These are phyloP conservation scores for Ammopiptanthus mongolicus DNA, from an alignment of 306 rosid genomes.

Conservation along the genomic window DNA sequence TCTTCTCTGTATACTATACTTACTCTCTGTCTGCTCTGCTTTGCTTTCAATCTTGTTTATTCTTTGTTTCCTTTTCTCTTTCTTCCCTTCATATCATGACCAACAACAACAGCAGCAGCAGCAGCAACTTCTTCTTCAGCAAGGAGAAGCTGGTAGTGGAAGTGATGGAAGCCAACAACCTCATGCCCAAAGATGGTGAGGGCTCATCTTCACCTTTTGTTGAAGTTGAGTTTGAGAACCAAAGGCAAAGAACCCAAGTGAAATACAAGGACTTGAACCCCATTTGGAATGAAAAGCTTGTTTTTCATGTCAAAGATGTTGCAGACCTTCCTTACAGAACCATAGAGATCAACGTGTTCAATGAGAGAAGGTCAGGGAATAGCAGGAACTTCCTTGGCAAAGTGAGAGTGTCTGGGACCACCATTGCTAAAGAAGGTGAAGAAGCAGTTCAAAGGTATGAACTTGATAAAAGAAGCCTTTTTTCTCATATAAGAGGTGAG, in stretches of 20 bases:
- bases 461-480: slow-evolving; percentile 55
- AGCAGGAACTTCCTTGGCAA: slow-evolving; percentile 56
- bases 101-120: neutral
- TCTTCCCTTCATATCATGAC: slow-evolving; percentile 14
- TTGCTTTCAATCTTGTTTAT: neutral
- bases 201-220: slow-evolving; percentile 59
- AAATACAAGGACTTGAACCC: slow-evolving; percentile 57
- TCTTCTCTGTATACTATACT: neutral
- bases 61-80: neutral
- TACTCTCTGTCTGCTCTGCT: neutral
- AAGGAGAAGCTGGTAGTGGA: slow-evolving; percentile 55
- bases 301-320: slow-evolving; percentile 37
- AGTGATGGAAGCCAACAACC: slow-evolving; percentile 54
- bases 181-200: slow-evolving; percentile 66
- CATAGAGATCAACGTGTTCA: slow-evolving; percentile 49
- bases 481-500: slow-evolving; percentile 61
- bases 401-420: slow-evolving; percentile 54
- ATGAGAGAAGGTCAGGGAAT: slow-evolving; percentile 45
- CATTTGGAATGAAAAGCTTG: slow-evolving; percentile 56
- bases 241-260: slow-evolving; percentile 50
- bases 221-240: slow-evolving; percentile 54
- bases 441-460: slow-evolving; percentile 34
- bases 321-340: slow-evolving; percentile 58
- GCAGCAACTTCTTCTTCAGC: neutral
- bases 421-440: slow-evolving; percentile 43